Conservation (phyloP, 495 filamentous ascomycete genomes). For the Annulohypoxylon stygium region DNA sequence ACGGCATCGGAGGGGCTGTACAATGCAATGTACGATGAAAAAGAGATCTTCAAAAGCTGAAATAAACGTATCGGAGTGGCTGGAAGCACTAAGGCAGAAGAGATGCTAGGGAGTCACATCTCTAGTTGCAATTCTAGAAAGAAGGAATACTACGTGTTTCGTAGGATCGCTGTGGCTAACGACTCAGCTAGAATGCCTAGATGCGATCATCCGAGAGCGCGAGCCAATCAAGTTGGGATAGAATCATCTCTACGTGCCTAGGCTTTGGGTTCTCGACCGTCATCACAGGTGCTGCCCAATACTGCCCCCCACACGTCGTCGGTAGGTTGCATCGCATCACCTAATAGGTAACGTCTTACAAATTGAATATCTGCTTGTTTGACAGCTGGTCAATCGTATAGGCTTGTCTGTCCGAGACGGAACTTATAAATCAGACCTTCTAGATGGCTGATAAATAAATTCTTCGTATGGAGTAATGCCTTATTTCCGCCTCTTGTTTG, state of each 20-base stretch:
- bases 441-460: constrained; percentile 27
- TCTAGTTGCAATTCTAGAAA: constrained; percentile 11
- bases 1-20: constrained; percentile 10
- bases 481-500: background rate
- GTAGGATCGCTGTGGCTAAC: constrained; percentile 2
- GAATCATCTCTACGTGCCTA: constrained; percentile 20
- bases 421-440: constrained; percentile 28
- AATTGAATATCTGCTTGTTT: constrained; percentile 5
- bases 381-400: constrained; percentile 5
- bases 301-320: constrained; percentile 32
- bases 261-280: constrained; percentile 28
- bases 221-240: constrained; percentile 25
- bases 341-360: constrained; percentile 23
- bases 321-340: constrained; percentile 33
- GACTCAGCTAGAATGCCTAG: background rate
- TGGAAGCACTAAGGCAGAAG: constrained; percentile 9
- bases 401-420: background rate
- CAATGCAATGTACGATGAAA: constrained; percentile 15
- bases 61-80: constrained; percentile 19
- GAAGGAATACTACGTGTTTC: background rate
- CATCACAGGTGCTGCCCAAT: constrained; percentile 32
- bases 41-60: constrained; percentile 38
- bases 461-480: background rate
- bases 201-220: constrained; percentile 1
- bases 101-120: background rate